A percentile compares a stretch with the other conserved stretches of the same genome.
These are phyloP conservation scores for Nadsonia commutata DNA, from an alignment of 1,139 yeast genomes.

Conservation along the genomic window DNA sequence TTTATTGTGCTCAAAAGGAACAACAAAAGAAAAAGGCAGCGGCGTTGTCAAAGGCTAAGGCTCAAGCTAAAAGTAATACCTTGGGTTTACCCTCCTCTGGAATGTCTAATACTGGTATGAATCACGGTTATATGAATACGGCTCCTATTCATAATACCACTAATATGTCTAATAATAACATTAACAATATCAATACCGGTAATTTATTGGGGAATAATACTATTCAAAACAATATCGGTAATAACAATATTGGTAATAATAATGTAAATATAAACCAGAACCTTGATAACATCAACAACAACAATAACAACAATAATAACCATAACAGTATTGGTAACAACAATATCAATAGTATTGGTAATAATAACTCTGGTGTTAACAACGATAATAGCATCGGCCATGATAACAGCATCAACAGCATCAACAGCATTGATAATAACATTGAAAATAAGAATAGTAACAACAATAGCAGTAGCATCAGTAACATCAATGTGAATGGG, in stretches of 20 bases:
- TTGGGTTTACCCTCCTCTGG: background rate
- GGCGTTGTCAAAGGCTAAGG: conserved; percentile 3
- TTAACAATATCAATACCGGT: background rate
- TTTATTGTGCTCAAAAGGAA: conserved; percentile 68
- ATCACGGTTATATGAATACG: background rate
- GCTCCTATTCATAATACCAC: background rate
- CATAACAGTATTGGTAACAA: background rate
- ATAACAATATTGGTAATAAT: background rate
- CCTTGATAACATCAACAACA: background rate
- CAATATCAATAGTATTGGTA: background rate
- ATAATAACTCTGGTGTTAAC: background rate
- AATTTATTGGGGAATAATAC: background rate
- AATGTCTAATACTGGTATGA: background rate
- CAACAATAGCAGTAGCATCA: conserved; percentile 6
- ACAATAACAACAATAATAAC: background rate
- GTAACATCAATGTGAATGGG: background rate
- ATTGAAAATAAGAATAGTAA: background rate
- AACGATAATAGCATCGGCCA: background rate
- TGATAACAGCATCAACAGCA: conserved; percentile 4
- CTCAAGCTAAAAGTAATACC: background rate
- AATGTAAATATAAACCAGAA: background rate
- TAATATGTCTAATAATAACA: background rate
- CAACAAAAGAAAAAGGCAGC: conserved; percentile 43
- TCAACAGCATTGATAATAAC: background rate
- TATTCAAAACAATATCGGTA: background rate